Percentiles rank a stretch among this genome's conserved stretches.
Conservation (phyloP, 164 flowering plant species). For the Sedum album region DNA sequence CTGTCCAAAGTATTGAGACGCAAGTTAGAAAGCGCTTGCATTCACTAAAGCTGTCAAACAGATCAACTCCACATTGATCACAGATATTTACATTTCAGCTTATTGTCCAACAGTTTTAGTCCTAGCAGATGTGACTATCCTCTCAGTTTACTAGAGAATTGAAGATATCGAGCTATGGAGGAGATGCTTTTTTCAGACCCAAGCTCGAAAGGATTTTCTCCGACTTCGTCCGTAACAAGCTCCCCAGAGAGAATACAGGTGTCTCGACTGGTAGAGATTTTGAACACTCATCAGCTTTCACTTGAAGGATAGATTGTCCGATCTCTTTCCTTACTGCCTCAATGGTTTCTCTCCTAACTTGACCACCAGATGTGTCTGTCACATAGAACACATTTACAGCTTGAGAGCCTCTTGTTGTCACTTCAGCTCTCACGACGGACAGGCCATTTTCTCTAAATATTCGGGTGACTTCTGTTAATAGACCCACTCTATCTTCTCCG, state of each 20-base stretch:
- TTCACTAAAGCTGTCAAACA: neutral
- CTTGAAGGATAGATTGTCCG: slow-evolving; percentile 52
- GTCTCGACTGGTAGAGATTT: slow-evolving; percentile 39
- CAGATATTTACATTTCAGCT: neutral
- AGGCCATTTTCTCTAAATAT: slow-evolving; percentile 91
- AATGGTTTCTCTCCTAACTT: slow-evolving; percentile 58
- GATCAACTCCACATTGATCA: slow-evolving; percentile 5
- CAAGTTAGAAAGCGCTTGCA: too few relatives aligned
- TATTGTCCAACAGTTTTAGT: neutral
- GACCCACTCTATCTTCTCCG: slow-evolving; percentile 64
- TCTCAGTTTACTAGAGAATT: neutral
- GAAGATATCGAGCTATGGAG: slow-evolving; percentile 32
- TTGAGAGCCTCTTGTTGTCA: slow-evolving; percentile 69
- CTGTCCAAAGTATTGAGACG: too few relatives aligned
- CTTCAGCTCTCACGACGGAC: slow-evolving; percentile 66
- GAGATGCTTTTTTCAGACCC: slow-evolving; percentile 65
- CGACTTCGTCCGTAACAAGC: slow-evolving; percentile 59
- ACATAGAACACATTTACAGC: slow-evolving; percentile 86
- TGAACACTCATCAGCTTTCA: slow-evolving; percentile 45
- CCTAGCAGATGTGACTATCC: neutral
- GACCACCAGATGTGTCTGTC: slow-evolving; percentile 66
- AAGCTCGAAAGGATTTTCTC: slow-evolving; percentile 73
- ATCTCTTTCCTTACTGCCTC: slow-evolving; percentile 73
- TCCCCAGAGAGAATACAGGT: slow-evolving; percentile 61
- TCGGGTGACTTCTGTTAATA: slow-evolving; percentile 79